These are phyloP conservation scores for Globisporangium irregulare DNA, from an alignment of 352 stramenopile genomes.

Conservation along the genomic window DNA sequence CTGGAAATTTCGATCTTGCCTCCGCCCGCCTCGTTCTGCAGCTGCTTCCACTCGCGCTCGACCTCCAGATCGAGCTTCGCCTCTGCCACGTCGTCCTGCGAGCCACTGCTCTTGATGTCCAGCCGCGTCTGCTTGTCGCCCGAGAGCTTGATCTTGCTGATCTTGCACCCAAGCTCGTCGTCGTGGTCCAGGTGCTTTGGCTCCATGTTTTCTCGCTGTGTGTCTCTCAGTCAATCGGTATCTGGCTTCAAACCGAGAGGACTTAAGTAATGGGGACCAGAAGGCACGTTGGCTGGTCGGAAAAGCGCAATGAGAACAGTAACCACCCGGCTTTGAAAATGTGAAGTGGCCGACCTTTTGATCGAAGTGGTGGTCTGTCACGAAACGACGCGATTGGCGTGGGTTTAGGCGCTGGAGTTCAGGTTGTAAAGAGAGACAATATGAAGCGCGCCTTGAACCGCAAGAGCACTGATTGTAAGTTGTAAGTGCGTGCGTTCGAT, in stretches of 20 bases:
- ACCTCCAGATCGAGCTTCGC: constrained; percentile 82
- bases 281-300: not conserved
- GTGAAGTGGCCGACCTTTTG: constrained; percentile 1
- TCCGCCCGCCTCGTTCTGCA: constrained; percentile 47
- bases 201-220: constrained; percentile 37
- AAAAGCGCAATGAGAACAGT: constrained; percentile 1
- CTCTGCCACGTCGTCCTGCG: constrained; percentile 47
- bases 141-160: constrained; percentile 61
- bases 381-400: not conserved
- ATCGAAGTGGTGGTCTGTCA: too few relatives aligned
- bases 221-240: not conserved
- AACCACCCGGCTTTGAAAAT: not conserved
- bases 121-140: constrained; percentile 41
- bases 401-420: not conserved
- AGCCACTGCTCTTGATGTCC: constrained; percentile 37
- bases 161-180: constrained; percentile 62
- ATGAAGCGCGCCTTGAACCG: constrained; percentile 10
- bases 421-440: not conserved
- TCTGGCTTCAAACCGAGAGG: not conserved
- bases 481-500: too few relatives aligned
- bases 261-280: not conserved
- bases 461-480: constrained; percentile 6
- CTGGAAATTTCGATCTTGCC: constrained; percentile 75
- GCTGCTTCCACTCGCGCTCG: constrained; percentile 79
- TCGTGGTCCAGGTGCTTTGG: constrained; percentile 56